Percentiles rank a stretch among this genome's conserved stretches.
These are phyloP conservation scores for Pseudohalonectria lignicola DNA, from an alignment of 2,329 filamentous ascomycete species.

Conservation along the genomic window DNA sequence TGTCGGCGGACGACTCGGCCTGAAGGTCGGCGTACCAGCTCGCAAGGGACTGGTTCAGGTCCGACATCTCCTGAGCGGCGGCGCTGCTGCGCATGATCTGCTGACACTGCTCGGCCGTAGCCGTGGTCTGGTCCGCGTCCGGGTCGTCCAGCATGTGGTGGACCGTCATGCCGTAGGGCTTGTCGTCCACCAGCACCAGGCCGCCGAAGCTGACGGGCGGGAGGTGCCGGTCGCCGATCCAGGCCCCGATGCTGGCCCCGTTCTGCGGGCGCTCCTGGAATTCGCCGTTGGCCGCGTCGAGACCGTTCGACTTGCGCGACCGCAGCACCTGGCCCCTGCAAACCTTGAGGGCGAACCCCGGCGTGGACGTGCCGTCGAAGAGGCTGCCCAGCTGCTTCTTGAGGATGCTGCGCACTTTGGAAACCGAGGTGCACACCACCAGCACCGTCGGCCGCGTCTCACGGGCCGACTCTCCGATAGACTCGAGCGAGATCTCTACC, in stretches of 20 bases:
- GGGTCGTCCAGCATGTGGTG: conserved; percentile 88
- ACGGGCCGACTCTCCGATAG: conserved; percentile 57
- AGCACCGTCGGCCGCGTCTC: conserved; percentile 62
- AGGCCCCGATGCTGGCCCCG: conserved; percentile 88
- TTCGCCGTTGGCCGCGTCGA: conserved; percentile 52
- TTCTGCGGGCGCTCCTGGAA: conserved; percentile 73
- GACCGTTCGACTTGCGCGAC: conserved; percentile 31
- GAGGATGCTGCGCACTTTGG: conserved; percentile 60
- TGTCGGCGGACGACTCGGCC: conserved; percentile 23
- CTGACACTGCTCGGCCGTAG: conserved; percentile 6
- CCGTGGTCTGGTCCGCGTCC: conserved; percentile 20
- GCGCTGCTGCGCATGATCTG: conserved; percentile 10
- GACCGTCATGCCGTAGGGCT: conserved; percentile 87
- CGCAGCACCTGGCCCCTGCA: conserved; percentile 57
- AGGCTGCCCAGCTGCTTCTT: conserved; percentile 54
- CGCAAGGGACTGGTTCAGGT: conserved; percentile 21
- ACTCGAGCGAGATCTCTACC: conserved; percentile 67
- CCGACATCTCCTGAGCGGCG: conserved; percentile 13
- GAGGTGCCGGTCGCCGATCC: conserved; percentile 72
- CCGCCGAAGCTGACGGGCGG: conserved; percentile 89
- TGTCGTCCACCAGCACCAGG: conserved; percentile 72
- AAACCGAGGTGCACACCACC: conserved; percentile 65
- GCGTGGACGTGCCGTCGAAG: conserved; percentile 50
- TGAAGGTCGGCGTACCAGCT: conserved; percentile 28
- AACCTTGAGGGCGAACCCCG: conserved; percentile 57